Base-by-base conservation (phyloP, 2,329 filamentous ascomycete species). In the Didymella sp. region DNA sequence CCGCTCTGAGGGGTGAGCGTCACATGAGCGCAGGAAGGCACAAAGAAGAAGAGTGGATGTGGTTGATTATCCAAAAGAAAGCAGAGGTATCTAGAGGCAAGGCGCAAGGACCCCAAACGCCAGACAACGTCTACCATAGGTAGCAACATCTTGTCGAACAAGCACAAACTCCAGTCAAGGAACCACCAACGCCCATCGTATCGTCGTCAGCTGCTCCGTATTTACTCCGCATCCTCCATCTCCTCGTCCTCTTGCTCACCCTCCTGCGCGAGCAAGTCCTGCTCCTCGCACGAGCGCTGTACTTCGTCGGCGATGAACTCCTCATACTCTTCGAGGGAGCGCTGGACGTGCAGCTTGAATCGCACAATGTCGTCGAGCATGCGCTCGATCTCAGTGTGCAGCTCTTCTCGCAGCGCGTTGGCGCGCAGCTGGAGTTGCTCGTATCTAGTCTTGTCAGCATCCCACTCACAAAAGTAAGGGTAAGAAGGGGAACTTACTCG, bases 311-410 rank as follows among this genome's bases (percentile, higher is more conserved):
- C 89, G 6, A 97, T 92, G 73, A 97, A 96, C 53, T 88, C 87
- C 78, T 99, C 95, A 75, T 96, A 98, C 71, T 95, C 91, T 73
- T 97, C 94, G 51, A 99, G 81, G 57, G 87, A 89, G 79, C 92
- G 93, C 77, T 99, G 95, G 48, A 99, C 84, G 72, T 98, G 93
- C 63, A 99, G 91, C 80, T 99, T 99, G 85, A 99, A 98, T 72
- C 96, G 93, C 80, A 98, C 96, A 60, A 97, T 90, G 73, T 98
- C 93, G 78, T 97, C 96, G 58, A 99, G 81, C 86, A 98, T 96
- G 68, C 88, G 89, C 79, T 97, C 95, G 69, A 97, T 91, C 75
- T 97, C 93, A 0, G 92, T 96, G 76, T 99, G 95, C n/a, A 99
- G 83, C 75, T 98, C 93, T 76, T 99, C 95, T n/a, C 95, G 87